Evolutionary conservation across 2,329 filamentous ascomycete species (phyloP).

Genomic region (Hypoxylon sp.): DNA sequence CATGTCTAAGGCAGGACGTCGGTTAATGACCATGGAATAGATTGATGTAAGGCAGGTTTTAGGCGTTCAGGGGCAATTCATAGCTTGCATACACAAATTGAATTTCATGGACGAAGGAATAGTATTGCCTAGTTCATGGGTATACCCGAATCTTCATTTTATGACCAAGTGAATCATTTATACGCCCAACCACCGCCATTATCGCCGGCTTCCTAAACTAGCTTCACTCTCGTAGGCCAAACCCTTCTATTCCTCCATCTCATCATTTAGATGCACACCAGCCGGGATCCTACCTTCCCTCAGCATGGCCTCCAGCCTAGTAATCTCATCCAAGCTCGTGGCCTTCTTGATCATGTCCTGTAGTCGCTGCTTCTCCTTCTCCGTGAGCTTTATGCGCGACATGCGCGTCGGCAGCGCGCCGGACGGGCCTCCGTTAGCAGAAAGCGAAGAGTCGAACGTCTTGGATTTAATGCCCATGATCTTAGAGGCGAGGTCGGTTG

Average conservation of each 20-base stretch:
- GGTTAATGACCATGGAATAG: not conserved
- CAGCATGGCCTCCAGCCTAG: constrained; percentile 88
- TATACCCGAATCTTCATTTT: constrained; percentile 46
- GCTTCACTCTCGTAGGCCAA: constrained; percentile 26
- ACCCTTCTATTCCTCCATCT: constrained; percentile 73
- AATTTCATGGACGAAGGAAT: constrained; percentile 19
- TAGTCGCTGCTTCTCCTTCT: constrained; percentile 86
- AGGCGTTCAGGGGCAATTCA: constrained; percentile 2
- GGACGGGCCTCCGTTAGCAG: constrained; percentile 60
- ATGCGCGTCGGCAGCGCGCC: constrained; percentile 70
- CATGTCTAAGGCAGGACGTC: not conserved
- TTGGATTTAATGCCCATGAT: constrained; percentile 88
- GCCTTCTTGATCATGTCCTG: constrained; percentile 90
- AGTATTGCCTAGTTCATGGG: constrained; percentile 46
- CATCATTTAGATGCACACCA: constrained; percentile 68
- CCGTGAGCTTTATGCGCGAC: constrained; percentile 85
- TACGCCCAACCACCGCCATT: constrained; percentile 20
- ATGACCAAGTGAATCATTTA: constrained; percentile 15
- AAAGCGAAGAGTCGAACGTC: constrained; percentile 71
- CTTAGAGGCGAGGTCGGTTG: constrained; percentile 83
- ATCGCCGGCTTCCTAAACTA: not conserved
- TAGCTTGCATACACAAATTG: not conserved
- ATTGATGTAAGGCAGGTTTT: not conserved
- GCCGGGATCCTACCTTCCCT: constrained; percentile 88
- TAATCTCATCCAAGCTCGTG: constrained; percentile 90